Conservation (phyloP, 306 rosid genomes). For the Urtica urens region DNA sequence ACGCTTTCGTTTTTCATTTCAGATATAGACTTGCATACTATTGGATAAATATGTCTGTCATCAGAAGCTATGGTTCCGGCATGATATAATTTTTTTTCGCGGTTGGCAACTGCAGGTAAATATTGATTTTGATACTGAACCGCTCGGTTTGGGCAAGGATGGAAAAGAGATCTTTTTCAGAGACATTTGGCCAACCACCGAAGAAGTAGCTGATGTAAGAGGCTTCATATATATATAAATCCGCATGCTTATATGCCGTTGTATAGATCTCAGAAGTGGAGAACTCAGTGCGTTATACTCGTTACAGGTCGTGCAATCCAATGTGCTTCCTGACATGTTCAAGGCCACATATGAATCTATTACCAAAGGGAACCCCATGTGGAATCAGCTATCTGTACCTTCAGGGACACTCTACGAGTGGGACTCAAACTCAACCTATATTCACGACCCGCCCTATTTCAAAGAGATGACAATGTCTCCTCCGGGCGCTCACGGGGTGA, state of each 20-base stretch:
- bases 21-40: constrained; percentile 5
- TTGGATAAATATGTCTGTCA: not conserved
- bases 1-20: constrained; percentile 14
- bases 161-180: constrained; percentile 60
- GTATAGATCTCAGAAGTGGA: not conserved
- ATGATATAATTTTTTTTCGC: constrained; percentile 11
- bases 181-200: constrained; percentile 88
- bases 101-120: constrained; percentile 57
- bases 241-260: not conserved
- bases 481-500: constrained; percentile 79
- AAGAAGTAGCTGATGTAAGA: constrained; percentile 63
- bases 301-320: constrained; percentile 76
- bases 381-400: constrained; percentile 83
- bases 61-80: not conserved
- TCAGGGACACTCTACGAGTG: constrained; percentile 73
- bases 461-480: constrained; percentile 90
- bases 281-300: not conserved
- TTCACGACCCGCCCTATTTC: constrained; percentile 89
- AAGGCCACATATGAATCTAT: constrained; percentile 81
- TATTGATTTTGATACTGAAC: constrained; percentile 74
- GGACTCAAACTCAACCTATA: constrained; percentile 82
- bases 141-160: constrained; percentile 69
- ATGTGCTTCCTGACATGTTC: constrained; percentile 91
- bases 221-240: not conserved
- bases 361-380: constrained; percentile 85